phyloP scores from a whole-genome alignment of 2,329 filamentous ascomycete species.

The Ophiocordyceps polyrhachis-furcata region DNA sequence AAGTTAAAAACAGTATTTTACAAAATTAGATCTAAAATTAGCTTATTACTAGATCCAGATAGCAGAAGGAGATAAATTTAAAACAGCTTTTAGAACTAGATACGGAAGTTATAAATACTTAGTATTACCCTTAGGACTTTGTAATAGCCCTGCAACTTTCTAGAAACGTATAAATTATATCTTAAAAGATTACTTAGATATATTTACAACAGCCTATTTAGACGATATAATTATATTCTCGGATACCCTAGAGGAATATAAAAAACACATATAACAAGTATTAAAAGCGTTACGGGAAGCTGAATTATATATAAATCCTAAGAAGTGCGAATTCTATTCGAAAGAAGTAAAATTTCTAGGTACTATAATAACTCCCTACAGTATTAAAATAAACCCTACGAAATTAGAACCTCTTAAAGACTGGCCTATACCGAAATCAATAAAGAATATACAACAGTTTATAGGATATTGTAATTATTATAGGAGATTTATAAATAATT shows the following conservation, averaged over 20 bases:
- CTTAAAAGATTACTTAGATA: too few relatives aligned
- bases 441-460: neutral
- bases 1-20: conserved; percentile 1
- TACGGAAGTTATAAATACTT: conserved; percentile 15
- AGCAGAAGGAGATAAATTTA: conserved; percentile 12
- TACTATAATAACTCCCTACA: neutral
- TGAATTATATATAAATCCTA: neutral
- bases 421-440: neutral
- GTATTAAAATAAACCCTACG: neutral
- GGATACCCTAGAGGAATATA: conserved; percentile 3
- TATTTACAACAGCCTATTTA: conserved; percentile 4
- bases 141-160: conserved; percentile 5
- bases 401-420: neutral
- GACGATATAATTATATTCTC: conserved; percentile 5
- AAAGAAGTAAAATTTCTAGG: neutral
- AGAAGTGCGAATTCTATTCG: neutral
- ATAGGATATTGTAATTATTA: neutral
- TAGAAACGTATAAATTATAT: neutral
- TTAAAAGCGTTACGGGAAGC: neutral
- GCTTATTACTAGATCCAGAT: neutral
- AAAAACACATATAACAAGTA: conserved; percentile 2
- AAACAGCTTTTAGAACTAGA: conserved; percentile 14
- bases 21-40: neutral
- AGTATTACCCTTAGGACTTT: conserved; percentile 12
- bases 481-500: neutral